Percentiles rank a stretch among this genome's conserved stretches.
These are phyloP conservation scores for Cyberlindnera subsufficiens DNA, from an alignment of 805 yeast genomes.

Conservation along the genomic window DNA sequence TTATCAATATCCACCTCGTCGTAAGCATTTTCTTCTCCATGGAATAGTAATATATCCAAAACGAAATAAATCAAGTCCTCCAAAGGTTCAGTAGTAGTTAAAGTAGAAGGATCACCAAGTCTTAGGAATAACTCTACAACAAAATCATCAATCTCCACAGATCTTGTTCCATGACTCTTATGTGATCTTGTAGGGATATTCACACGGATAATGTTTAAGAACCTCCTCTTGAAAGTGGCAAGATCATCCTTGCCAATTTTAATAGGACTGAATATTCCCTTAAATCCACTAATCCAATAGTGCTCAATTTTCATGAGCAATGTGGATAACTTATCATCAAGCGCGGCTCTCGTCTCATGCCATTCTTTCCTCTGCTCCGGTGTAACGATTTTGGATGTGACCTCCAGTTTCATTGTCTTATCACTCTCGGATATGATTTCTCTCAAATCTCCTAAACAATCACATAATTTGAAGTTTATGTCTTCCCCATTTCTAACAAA, in stretches of 20 bases:
- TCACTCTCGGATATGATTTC: conserved; percentile 58
- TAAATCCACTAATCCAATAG: conserved; percentile 76
- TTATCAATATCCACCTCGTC: conserved; percentile 60
- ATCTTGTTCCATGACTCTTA: conserved; percentile 25
- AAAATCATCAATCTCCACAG: conserved; percentile 35
- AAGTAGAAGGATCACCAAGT: conserved; percentile 32
- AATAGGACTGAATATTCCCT: conserved; percentile 47
- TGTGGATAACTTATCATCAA: conserved; percentile 51
- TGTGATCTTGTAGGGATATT: conserved; percentile 42
- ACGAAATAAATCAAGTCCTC: conserved; percentile 63
- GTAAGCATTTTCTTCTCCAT: conserved; percentile 59
- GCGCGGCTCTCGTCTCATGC: conserved; percentile 66
- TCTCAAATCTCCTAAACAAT: conserved; percentile 40
- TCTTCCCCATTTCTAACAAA: conserved; percentile 39
- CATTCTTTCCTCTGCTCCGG: conserved; percentile 60
- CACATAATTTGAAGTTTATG: conserved; percentile 34
- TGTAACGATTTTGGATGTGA: conserved; percentile 46
- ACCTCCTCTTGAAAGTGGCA: conserved; percentile 29
- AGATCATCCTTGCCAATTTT: conserved; percentile 23
- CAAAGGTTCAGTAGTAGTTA: conserved; percentile 33
- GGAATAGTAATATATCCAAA: conserved; percentile 52
- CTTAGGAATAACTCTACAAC: conserved; percentile 47
- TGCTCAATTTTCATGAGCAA: conserved; percentile 55
- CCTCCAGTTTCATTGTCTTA: conserved; percentile 46
- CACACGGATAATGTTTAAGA: conserved; percentile 36